phyloP scores from a whole-genome alignment of 108 stramenopile species.

The Parietichytrium sp. region DNA sequence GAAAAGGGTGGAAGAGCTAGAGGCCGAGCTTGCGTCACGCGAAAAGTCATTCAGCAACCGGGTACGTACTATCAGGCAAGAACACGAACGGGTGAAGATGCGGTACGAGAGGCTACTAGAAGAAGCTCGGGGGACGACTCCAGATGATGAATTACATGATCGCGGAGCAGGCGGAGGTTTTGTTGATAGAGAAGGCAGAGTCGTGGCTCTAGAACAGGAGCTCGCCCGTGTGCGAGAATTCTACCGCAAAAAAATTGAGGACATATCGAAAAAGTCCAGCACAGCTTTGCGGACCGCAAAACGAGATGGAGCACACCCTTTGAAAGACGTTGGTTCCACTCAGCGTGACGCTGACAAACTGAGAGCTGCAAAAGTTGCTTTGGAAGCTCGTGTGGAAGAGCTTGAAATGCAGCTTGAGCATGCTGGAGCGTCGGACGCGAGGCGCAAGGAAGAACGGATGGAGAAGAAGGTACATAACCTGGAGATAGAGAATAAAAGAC shows the following conservation, averaged over 20 bases:
- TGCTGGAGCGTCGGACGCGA: too few relatives aligned
- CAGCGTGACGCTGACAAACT: background rate
- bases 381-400: slow-evolving; percentile 32
- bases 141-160: background rate
- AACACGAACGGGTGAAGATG: slow-evolving; percentile 20
- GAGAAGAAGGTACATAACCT: too few relatives aligned
- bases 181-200: slow-evolving; percentile 1
- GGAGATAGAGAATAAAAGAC: too few relatives aligned
- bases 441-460: too few relatives aligned
- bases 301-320: background rate
- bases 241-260: slow-evolving; percentile 32
- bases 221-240: slow-evolving; percentile 20
- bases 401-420: too few relatives aligned
- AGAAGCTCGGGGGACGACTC: background rate
- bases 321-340: too few relatives aligned
- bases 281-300: background rate
- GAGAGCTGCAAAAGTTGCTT: slow-evolving; percentile 8
- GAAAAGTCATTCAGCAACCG: background rate
- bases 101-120: slow-evolving; percentile 26
- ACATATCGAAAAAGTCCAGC: slow-evolving; percentile 33
- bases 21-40: background rate
- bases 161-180: too few relatives aligned
- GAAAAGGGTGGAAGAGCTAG: background rate
- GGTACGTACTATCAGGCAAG: background rate
- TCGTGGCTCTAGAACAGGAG: slow-evolving; percentile 18